Base-by-base conservation (phyloP, 1,284 basidiomycete species). In the Ceratobasidium sp. region DNA sequence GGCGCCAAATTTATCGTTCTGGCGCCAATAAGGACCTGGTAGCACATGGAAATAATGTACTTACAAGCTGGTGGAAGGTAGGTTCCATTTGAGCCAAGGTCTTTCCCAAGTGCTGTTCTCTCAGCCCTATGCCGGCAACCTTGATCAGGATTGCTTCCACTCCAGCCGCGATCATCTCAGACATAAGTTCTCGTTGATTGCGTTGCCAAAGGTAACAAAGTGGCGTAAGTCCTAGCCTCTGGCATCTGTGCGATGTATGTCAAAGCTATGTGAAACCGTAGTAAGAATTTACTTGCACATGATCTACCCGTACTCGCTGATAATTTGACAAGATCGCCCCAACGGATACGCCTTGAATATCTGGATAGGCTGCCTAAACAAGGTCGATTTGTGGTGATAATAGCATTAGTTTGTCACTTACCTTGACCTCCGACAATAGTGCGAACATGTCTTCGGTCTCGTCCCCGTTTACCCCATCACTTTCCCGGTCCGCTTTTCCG, bases 241-340 rank as follows among this genome's bases (percentile, higher is more conserved):
- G 83, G 75, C 93, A 95, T 23, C 92, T 93, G 73, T 11, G 60
- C 33, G 21, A 3, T 7, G 9, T 7, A 11, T 30, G 16, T 5
- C 59, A 19, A 33, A 56, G 49, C 33, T 19, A 29, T 44, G 16
- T 33, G 30, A 29, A 44, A 1, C 5, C 25, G 11, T 36, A 36
- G 33, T 36, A 36, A 11, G 5, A 36, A 4, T 11, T 11, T 5
- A 76, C 89, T 78, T 75, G 92, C 87, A 99, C 95, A 83, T 99
- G 95, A 79, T 99, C 97, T 14, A 99, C 95, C 57, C 97, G 85
- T 19, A 98, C 88, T 19, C 97, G 85, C 75, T 99, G 97, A 76
- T 99, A 99, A 76, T 94, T 98, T 21, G 95, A 98, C 30, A 99
- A 83, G 69, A 99, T 99, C 1, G 97, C 96, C 1, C 97, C 97